Percentiles rank a stretch among this genome's conserved stretches.
Evolutionary conservation across 78 protist species (phyloP).

Genomic region (Bodo saltans): DNA sequence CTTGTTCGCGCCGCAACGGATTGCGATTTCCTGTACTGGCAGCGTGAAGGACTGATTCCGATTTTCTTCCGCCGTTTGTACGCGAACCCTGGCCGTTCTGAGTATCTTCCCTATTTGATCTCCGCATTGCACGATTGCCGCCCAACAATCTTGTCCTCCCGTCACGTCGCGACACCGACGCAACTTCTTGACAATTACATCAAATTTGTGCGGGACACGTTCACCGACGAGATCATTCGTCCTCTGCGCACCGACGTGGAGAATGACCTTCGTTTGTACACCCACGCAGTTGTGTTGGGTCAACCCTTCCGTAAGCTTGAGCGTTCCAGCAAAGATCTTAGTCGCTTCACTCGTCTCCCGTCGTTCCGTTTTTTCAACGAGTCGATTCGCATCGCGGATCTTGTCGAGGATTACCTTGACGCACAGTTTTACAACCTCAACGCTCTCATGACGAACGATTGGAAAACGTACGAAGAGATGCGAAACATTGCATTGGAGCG

Average conservation of each 20-base stretch:
- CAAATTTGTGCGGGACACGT: slow-evolving; percentile 33
- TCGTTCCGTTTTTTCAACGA: neutral
- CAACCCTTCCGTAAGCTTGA: neutral
- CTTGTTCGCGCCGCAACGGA: slow-evolving; percentile 43
- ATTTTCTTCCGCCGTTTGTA: slow-evolving; percentile 52
- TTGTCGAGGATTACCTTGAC: slow-evolving; percentile 72
- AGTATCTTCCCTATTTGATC: slow-evolving; percentile 51
- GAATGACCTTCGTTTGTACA: slow-evolving; percentile 72
- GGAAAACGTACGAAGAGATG: slow-evolving; percentile 91
- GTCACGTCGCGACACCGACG: neutral
- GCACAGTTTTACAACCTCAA: slow-evolving; percentile 87
- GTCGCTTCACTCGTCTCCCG: neutral
- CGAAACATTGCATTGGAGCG: slow-evolving; percentile 76
- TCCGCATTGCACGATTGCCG: slow-evolving; percentile 56
- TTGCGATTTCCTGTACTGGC: slow-evolving; percentile 70
- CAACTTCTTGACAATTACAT: neutral
- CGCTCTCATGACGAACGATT: slow-evolving; percentile 77
- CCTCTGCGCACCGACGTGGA: slow-evolving; percentile 81
- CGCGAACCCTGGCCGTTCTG: slow-evolving; percentile 49
- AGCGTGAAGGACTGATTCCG: slow-evolving; percentile 53
- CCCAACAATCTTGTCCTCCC: neutral
- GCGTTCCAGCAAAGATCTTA: neutral
- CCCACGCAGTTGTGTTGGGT: slow-evolving; percentile 49
- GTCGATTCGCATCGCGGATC: neutral
- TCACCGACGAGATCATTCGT: slow-evolving; percentile 51